Evolutionary conservation across 1,284 basidiomycete genomes (phyloP).

Genomic region (Melampsora larici-populina): DNA sequence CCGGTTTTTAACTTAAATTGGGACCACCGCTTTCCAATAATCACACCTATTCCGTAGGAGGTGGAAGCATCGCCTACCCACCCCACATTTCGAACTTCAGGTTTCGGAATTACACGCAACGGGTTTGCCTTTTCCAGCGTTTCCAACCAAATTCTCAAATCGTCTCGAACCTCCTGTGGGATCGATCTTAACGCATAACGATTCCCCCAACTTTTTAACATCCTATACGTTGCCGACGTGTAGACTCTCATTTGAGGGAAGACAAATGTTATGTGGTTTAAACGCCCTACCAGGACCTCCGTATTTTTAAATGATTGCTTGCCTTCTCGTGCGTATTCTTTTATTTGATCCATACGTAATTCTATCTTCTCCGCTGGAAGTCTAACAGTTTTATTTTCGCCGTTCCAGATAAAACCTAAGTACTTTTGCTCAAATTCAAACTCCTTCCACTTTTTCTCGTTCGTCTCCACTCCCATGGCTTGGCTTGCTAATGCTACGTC

Average conservation of each 20-base stretch:
- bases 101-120: neutral
- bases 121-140: neutral
- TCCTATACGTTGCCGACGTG: too few species aligned
- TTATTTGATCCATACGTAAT: neutral
- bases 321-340: neutral
- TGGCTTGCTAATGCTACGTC: neutral
- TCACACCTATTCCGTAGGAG: neutral
- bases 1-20: neutral
- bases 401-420: neutral
- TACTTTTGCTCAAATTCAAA: too few species aligned
- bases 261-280: too few species aligned
- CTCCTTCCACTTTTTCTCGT: neutral
- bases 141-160: neutral
- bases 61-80: constrained; percentile 16
- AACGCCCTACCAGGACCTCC: too few species aligned
- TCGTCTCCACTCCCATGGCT: neutral
- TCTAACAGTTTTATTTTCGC: too few species aligned
- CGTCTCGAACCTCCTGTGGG: neutral
- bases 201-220: too few species aligned
- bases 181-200: neutral
- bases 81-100: neutral
- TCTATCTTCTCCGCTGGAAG: neutral
- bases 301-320: neutral
- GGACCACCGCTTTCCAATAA: neutral
- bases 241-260: too few species aligned